These are phyloP conservation scores for Dactylonectria estremocensis DNA, from an alignment of 2,329 filamentous ascomycete genomes.

Conservation along the genomic window DNA sequence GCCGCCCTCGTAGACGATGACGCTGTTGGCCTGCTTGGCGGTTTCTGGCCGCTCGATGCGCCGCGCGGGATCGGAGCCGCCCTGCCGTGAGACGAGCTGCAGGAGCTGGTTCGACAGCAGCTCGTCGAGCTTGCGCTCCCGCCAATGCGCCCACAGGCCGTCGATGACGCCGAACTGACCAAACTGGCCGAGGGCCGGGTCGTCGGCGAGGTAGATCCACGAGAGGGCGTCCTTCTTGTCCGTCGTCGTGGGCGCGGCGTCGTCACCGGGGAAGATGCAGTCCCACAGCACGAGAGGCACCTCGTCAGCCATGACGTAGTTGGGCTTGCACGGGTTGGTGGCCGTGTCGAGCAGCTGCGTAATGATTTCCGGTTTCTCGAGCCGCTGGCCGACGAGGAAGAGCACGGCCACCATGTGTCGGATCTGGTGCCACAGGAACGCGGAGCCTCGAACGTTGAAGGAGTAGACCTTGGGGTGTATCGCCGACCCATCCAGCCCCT, in stretches of 20 bases:
- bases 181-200: conserved; percentile 71
- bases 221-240: conserved; percentile 71
- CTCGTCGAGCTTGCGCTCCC: conserved; percentile 90
- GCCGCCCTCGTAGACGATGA: conserved; percentile 68
- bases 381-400: conserved; percentile 92
- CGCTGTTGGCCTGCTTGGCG: conserved; percentile 45
- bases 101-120: conserved; percentile 83
- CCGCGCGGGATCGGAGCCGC: conserved; percentile 41
- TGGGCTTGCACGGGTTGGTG: conserved; percentile 81
- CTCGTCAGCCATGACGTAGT: conserved; percentile 93
- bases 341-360: conserved; percentile 81
- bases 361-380: conserved; percentile 83
- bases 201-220: conserved; percentile 87
- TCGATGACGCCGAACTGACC: conserved; percentile 78
- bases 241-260: conserved; percentile 49
- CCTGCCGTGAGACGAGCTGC: conserved; percentile 68
- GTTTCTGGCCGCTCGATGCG: conserved; percentile 29
- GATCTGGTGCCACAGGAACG: conserved; percentile 98
- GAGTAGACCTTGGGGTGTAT: conserved; percentile 80
- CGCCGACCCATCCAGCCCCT: conserved; percentile 19
- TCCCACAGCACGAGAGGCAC: conserved; percentile 95
- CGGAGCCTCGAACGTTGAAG: conserved; percentile 90
- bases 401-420: conserved; percentile 92
- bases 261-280: conserved; percentile 82
- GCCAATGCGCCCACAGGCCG: conserved; percentile 87